A percentile compares a stretch with the other conserved stretches of the same genome.
phyloP scores from a whole-genome alignment of 2,329 filamentous ascomycete species.

The Botrytis paeoniae region DNA sequence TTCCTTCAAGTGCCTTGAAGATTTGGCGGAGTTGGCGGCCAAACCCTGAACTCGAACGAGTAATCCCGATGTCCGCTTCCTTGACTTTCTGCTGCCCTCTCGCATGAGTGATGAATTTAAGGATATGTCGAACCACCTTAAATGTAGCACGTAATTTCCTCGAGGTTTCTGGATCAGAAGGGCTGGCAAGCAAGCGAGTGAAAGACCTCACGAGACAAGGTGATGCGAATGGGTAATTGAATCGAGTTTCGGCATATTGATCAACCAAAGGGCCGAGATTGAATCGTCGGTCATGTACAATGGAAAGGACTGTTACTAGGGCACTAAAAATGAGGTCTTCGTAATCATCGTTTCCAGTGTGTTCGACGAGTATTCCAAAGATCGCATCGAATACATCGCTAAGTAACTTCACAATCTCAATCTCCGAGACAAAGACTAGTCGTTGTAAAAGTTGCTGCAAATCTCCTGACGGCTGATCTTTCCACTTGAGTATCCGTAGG shows the following conservation, averaged over 20 bases:
- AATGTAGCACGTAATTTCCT: conserved; percentile 85
- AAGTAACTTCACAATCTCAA: conserved; percentile 93
- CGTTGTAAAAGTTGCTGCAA: conserved; percentile 73
- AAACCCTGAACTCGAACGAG: conserved; percentile 68
- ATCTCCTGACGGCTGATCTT: conserved; percentile 67
- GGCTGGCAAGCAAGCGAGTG: conserved; percentile 75
- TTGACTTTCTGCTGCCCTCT: conserved; percentile 84
- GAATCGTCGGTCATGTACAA: conserved; percentile 91
- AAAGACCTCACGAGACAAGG: conserved; percentile 86
- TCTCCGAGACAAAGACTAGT: conserved; percentile 90
- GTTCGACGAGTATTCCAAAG: conserved; percentile 86
- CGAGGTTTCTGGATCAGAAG: conserved; percentile 77
- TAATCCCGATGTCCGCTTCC: conserved; percentile 82
- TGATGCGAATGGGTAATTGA: conserved; percentile 91
- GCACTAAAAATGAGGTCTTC: conserved; percentile 92
- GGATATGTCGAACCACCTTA: conserved; percentile 88
- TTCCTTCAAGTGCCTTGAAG: conserved; percentile 81
- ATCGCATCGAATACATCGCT: conserved; percentile 86
- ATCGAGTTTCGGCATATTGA: conserved; percentile 81
- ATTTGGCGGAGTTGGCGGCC: conserved; percentile 79
- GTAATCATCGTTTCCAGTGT: conserved; percentile 86
- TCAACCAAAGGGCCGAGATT: conserved; percentile 89
- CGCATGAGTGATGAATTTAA: conserved; percentile 92
- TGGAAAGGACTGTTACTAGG: conserved; percentile 83
- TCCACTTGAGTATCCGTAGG: conserved; percentile 83